Conservation (phyloP, 768 basidiomycete genomes). For the Calocera viscosa region DNA sequence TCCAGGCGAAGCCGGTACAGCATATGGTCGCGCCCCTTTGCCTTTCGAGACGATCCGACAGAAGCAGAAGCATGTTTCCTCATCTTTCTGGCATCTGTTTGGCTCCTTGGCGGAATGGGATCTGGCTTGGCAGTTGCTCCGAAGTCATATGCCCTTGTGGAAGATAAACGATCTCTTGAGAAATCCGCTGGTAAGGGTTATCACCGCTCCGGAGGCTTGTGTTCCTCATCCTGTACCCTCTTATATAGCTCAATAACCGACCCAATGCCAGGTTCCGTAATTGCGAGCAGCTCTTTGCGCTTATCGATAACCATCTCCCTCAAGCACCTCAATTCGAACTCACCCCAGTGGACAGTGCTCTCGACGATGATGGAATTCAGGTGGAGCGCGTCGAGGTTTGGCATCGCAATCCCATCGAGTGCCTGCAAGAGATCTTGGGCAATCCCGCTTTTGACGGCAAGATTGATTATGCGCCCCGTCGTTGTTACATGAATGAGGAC, state of each 20-base stretch:
- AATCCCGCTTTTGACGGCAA: slow-evolving; percentile 24
- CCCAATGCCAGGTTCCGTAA: neutral
- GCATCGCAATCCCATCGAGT: slow-evolving; percentile 22
- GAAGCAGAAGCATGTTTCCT: neutral
- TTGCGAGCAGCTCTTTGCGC: neutral
- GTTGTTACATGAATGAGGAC: slow-evolving; percentile 19
- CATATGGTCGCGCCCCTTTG: neutral
- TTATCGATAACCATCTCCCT: neutral
- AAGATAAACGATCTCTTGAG: slow-evolving; percentile 6
- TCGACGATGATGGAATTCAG: neutral
- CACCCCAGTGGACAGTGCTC: neutral
- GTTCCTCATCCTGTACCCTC: neutral
- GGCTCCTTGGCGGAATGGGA: slow-evolving; percentile 10
- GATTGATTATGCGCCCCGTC: slow-evolving; percentile 25
- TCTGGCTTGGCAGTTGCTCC: slow-evolving; percentile 12
- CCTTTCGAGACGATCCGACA: neutral
- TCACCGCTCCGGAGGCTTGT: neutral
- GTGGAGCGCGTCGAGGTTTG: slow-evolving; percentile 19
- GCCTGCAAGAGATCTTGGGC: slow-evolving; percentile 21
- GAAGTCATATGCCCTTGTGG: neutral
- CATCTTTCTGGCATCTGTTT: neutral
- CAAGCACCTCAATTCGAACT: neutral
- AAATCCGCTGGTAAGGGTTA: neutral
- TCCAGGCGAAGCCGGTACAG: neutral
- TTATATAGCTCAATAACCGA: neutral